Evolutionary conservation across 1,284 basidiomycete genomes (phyloP).

Genomic region (Microbotryum intermedium): DNA sequence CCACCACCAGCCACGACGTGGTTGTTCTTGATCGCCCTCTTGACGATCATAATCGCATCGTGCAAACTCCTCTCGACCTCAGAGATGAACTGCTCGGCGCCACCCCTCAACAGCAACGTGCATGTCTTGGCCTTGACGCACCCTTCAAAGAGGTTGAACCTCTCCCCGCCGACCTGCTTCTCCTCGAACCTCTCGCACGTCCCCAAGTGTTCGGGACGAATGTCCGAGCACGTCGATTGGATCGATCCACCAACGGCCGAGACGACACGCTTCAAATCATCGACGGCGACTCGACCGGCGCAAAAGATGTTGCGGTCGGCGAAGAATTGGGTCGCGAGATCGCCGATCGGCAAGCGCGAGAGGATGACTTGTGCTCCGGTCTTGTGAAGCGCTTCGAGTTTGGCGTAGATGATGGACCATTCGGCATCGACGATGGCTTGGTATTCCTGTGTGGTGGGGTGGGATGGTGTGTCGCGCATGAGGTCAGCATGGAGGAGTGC

Average conservation of each 20-base stretch:
- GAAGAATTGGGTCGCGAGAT: slow-evolving; percentile 98
- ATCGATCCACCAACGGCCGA: slow-evolving; percentile 92
- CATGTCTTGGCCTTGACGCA: slow-evolving; percentile 96
- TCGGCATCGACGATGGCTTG: slow-evolving; percentile 99
- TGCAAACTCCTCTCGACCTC: slow-evolving; percentile 96
- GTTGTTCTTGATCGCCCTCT: slow-evolving; percentile 89
- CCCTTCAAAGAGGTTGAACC: slow-evolving; percentile 87
- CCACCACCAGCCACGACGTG: slow-evolving; percentile 96
- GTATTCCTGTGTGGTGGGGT: slow-evolving; percentile 54
- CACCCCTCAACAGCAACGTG: slow-evolving; percentile 89
- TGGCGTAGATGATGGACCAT: slow-evolving; percentile 99
- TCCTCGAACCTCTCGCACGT: slow-evolving; percentile 89
- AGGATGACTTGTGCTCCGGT: slow-evolving; percentile 96
- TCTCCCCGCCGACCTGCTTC: slow-evolving; percentile 90
- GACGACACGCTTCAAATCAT: slow-evolving; percentile 86
- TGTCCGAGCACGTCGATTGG: slow-evolving; percentile 93
- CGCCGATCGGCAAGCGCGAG: slow-evolving; percentile 96
- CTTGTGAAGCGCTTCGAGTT: slow-evolving; percentile 90
- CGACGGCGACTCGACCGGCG: slow-evolving; percentile 85
- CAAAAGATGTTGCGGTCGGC: slow-evolving; percentile 99
- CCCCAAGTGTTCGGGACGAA: slow-evolving; percentile 80
- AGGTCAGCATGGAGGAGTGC: not conserved
- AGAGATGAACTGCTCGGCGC: slow-evolving; percentile 97
- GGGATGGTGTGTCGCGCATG: too few species aligned
- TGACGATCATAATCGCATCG: slow-evolving; percentile 99